Evolutionary conservation across 306 rosid genomes (phyloP).

Genomic region (Glycyrrhiza uralensis): DNA sequence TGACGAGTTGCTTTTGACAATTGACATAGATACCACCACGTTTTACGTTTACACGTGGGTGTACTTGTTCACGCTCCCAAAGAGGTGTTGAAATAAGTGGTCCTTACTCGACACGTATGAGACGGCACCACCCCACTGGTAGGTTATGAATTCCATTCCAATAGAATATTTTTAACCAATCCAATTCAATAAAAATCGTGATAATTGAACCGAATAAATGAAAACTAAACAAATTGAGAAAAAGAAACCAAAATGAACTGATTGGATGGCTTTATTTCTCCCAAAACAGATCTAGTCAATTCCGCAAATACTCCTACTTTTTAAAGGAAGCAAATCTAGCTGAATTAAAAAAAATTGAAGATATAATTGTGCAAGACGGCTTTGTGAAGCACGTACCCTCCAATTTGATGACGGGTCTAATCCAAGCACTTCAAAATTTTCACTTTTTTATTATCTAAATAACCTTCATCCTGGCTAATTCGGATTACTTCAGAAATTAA

Average conservation of each 20-base stretch:
- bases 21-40: neutral
- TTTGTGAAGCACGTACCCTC: neutral
- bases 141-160: neutral
- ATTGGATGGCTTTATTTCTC: too few relatives aligned
- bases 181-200: too few relatives aligned
- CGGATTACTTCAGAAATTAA: too few relatives aligned
- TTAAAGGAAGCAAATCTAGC: neutral
- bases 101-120: too few relatives aligned
- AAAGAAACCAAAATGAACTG: too few relatives aligned
- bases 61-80: neutral
- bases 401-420: constrained; percentile 8
- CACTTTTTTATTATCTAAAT: neutral
- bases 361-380: neutral
- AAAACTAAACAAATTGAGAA: too few relatives aligned
- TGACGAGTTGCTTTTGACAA: neutral
- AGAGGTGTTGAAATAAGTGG: too few relatives aligned
- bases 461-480: too few relatives aligned
- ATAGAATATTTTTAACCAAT: too few relatives aligned
- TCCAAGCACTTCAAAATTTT: neutral
- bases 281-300: too few relatives aligned
- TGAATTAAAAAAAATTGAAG: neutral
- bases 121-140: neutral
- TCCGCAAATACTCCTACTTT: neutral
- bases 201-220: too few relatives aligned
- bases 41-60: constrained; percentile 17